Base-by-base conservation (phyloP, 2,329 filamentous ascomycete species). In the Cyclaneusma minus region DNA sequence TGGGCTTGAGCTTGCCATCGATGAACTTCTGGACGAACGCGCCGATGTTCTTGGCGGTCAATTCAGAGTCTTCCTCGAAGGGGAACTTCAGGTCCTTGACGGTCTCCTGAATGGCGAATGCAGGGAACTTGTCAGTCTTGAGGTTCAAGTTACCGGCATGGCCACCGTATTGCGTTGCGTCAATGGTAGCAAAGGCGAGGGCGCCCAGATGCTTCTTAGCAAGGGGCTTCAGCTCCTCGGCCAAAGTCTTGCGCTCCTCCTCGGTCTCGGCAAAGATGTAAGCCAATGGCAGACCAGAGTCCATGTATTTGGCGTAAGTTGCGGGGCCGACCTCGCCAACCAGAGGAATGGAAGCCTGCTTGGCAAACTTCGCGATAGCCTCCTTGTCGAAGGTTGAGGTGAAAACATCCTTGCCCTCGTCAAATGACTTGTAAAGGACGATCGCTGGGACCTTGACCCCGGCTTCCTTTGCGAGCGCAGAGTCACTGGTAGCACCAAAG, bases 91-190 rank as follows among this genome's bases (percentile, higher is more conserved):
- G 72, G 69, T 94, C 94, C 71, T 92, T 93, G 53, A 68, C 65
- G 29, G 76, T 83, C 52, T 94, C 82, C 62, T 98, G 89, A 54
- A 98, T 95, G 48, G 85, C 89, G 57, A 98, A 98, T 34, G 87
- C 77, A 35, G 89, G 89, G 76, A 91, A 98, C 56, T 83, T 79
- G 63, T 87, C 80, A 35, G 80, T 69, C 60, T 92, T 83, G 37
- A 98, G 80, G 72, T 98, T 98, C 42, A 98, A 71, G 73, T 98
- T 98, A 47, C 70, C 73, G 42, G 83, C 85, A 60, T 98, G 89
- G 42, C 87, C 84, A 51, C 89, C 89, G 50, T 91, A 98, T 34
- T 79, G 57, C 64, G 81, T 82, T 41, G 89, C 85, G 50, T 98
- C 89, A 45, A 98, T 95, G 48, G 84, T 94, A 39, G 85, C 89